Percentiles rank a stretch among this genome's conserved stretches.
Evolutionary conservation across 768 basidiomycete genomes (phyloP).

Genomic region (Tylopilus rubrobrunneus): DNA sequence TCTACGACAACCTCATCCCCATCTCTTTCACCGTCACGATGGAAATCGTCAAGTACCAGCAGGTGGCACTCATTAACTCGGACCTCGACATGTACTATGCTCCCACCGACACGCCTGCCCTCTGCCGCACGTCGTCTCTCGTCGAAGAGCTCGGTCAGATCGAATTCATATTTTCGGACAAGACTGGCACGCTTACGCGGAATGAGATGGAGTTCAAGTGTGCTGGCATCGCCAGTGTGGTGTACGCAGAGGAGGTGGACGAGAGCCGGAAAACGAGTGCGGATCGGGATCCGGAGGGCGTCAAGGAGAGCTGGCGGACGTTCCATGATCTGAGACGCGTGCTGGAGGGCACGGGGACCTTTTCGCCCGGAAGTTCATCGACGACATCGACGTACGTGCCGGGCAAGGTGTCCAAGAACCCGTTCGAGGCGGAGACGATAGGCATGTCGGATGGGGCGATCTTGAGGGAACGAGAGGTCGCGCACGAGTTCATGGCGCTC

Average conservation of each 20-base stretch:
- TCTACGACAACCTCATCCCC: slow-evolving; percentile 98
- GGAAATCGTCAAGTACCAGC: slow-evolving; percentile 99
- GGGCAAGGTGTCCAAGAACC: slow-evolving; percentile 38
- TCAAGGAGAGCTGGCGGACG: slow-evolving; percentile 63
- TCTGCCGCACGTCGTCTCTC: slow-evolving; percentile 96
- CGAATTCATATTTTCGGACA: slow-evolving; percentile 93
- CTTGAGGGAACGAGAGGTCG: slow-evolving; percentile 44
- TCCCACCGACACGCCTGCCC: slow-evolving; percentile 90
- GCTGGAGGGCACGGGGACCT: slow-evolving; percentile 38
- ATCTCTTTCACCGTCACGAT: slow-evolving; percentile 99
- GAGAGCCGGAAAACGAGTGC: slow-evolving; percentile 68
- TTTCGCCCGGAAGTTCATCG: neutral
- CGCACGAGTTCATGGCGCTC: slow-evolving; percentile 73
- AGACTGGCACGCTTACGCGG: slow-evolving; percentile 91
- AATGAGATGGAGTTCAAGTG: slow-evolving; percentile 98
- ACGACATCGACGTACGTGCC: neutral
- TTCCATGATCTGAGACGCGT: slow-evolving; percentile 68
- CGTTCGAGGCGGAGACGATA: slow-evolving; percentile 46
- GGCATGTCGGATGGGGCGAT: neutral
- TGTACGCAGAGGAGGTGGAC: slow-evolving; percentile 89
- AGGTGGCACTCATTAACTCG: slow-evolving; percentile 94
- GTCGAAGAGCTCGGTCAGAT: slow-evolving; percentile 99
- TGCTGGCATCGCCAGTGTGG: slow-evolving; percentile 83
- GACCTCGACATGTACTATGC: slow-evolving; percentile 99
- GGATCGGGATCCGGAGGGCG: slow-evolving; percentile 38